Base-by-base conservation (phyloP, 371 early-diverging fungal genomes). In the Dichotomocladium elegans region DNA sequence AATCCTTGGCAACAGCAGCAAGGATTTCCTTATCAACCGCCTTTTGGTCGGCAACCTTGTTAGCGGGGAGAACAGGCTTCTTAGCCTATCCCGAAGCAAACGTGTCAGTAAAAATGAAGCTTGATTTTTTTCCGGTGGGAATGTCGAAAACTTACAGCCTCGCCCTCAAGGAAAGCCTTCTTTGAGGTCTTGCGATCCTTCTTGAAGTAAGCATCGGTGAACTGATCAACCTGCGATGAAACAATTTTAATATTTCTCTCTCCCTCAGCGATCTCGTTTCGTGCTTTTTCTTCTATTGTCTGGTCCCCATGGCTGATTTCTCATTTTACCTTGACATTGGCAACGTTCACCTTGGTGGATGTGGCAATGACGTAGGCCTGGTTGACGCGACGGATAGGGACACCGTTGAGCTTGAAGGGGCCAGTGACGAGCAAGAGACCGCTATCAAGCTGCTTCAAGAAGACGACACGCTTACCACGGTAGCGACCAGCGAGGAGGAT, bases 301-400 rank as follows among this genome's bases (percentile, higher is more conserved):
- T 3, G 1, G 22, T 12, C 14, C 11, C 19, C 14, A 30, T 15
- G 26, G 26, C 41, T n/a, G 10, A 14, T 28, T 12, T 26, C 1
- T 21, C n/a, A 10, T 44, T n/a, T n/a, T 68, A 92, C 85, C 77
- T 83, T 80, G 72, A 89, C 81, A 50, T 65, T 72, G 51, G 89
- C 76, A 51, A 98, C 59, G 69, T 97, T 94, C 31, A 98, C 67
- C 85, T 94, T 94, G 82, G 98, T 94, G 66, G 96, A 93, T 70
- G 98, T 98, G 65, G 98, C 96, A 70, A 97, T 90, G 63, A 94
- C 98, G 78, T 95, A 98, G 60, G 96, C 93, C 82, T 95, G 96
- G 89, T 95, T 93, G 80, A 98, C 95, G 58, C 99, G 94, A 64
- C 93, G 87, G 63, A 98, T 81, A 54, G 99, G 99, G 37, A 98